Base-by-base conservation (phyloP, 2,329 filamentous ascomycete genomes). In the Colletotrichum chlorophyti region DNA sequence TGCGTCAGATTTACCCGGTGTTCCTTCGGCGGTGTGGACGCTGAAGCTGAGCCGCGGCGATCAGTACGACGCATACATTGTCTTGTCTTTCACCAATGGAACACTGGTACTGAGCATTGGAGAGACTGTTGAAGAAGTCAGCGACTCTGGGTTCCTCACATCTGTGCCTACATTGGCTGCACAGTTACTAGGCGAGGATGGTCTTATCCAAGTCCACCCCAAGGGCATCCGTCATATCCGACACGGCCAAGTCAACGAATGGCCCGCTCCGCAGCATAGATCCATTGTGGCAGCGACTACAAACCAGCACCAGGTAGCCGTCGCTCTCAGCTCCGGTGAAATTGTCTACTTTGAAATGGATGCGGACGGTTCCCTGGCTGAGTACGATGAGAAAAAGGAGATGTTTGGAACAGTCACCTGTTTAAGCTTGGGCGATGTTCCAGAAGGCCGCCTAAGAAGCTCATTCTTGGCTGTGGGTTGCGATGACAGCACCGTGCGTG, bases 291-390 rank as follows among this genome's bases (percentile, higher is more conserved):
- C 94, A 8, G 96, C 94, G 29, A 89, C 94, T 1, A 95, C 94
- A 14, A 99, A 99, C 68, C 88, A 94, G 66, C 87, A 91, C 37
- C 95, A 99, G 74, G 91, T 99, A 23, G 93, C 93, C 4, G 89
- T 98, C 46, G 95, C 95, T 1, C 80, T 99, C 23, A 98, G 93
- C 70, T 97, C 93, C 8, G 94, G 94, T 32, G 95, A 99, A 72
- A 94, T 99, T 63, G 91, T 97, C 37, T 99, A 98, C 70, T 99
- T 99, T 66, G 96, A 99, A 72, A 94, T 97, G 87, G 95, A 97
- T 68, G 84, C 86, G 0, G 94, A 98, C 73, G 93, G 93, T 26
- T 91, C 91, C 4, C 80, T 98, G 27, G 92, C 92, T 29, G 94
- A 98, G 76, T 97, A 97, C 65, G 91, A 98, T 64, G 93, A 98